Base-by-base conservation (phyloP, 2,329 filamentous ascomycete genomes). In the Nigrospora sphaerica region DNA sequence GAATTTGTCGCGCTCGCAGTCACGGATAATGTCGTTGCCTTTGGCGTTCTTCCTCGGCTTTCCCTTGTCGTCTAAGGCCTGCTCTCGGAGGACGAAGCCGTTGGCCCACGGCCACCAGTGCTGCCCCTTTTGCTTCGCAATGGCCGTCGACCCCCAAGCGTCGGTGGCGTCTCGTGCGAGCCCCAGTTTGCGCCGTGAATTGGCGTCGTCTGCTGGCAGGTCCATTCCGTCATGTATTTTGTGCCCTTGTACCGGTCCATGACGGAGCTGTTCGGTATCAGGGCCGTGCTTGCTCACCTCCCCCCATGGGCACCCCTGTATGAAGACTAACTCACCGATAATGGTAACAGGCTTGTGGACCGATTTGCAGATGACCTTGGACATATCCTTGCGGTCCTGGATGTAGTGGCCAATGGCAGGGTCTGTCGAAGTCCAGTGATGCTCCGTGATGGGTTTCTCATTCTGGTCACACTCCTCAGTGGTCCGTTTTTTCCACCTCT, bases 41-140 rank as follows among this genome's bases (percentile, higher is more conserved):
- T 23, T 23, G 4, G 4, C 7, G 7, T 23, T 23, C 19, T 7
- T 23, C 19, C 19, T 23, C 19, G 19, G 19, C 4, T 23, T 23
- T 7, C 19, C 19, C 4, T 39, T 33, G 11, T 39, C 32, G n/a
- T 40, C 32, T 28, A 40, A 39, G 16, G 16, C 23, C 32, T 17
- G 34, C 36, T 45, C 44, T n/a, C 31, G 32, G 37, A 39, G 39
- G 32, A 45, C 35, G 39, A 23, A 45, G n/a, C 44, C 44, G 37
- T 40, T 40, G n/a, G 44, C 44, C 44, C 44, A 45, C 19, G 44
- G 44, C n/a, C 39, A 40, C 44, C 44, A 45, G 39, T 40, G 44
- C 19, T 45, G 44, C 44, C 31, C 28, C 4, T 35, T 23, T 16
- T 34, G 32, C 37, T 28, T 40, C 10, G 16, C 31, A 12, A 45